A percentile compares a stretch with the other conserved stretches of the same genome.
phyloP scores from a whole-genome alignment of 140 eudicot genomes.

The Anethum foeniculum region DNA sequence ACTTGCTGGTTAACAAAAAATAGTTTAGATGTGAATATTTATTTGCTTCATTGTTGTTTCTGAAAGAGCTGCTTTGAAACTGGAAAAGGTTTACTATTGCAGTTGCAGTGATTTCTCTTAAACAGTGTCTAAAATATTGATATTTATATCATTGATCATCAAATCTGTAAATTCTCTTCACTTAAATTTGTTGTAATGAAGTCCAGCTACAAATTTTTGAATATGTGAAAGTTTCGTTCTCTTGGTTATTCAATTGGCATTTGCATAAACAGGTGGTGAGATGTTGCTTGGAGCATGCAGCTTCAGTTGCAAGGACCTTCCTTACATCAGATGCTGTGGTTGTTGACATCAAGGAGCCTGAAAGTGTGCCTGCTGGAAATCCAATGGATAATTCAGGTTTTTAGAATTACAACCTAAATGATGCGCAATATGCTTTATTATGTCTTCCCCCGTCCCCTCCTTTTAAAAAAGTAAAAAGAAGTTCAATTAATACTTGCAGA shows the following conservation, averaged over 20 bases:
- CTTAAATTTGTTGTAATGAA: neutral
- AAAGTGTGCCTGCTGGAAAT: constrained; percentile 17
- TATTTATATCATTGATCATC: neutral
- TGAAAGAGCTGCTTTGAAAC: neutral
- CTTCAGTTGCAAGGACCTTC: constrained; percentile 28
- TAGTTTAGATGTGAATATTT: neutral
- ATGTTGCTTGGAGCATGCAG: constrained; percentile 25
- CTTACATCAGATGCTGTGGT: constrained; percentile 34
- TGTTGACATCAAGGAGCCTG: constrained; percentile 27
- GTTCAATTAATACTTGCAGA: neutral
- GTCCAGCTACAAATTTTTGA: neutral
- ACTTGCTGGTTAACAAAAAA: neutral
- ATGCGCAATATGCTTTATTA: neutral
- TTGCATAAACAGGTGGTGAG: constrained; percentile 12
- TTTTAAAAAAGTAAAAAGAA: neutral
- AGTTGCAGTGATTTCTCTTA: neutral
- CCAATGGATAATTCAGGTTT: constrained; percentile 31
- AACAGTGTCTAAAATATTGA: neutral
- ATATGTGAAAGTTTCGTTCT: neutral
- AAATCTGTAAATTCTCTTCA: neutral
- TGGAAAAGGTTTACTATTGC: neutral
- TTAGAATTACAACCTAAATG: neutral
- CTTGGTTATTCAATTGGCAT: neutral
- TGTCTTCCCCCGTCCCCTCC: too few species aligned
- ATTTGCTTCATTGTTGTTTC: neutral